Evolutionary conservation across 768 basidiomycete genomes (phyloP).

Genomic region (Termitomyces titanicus): DNA sequence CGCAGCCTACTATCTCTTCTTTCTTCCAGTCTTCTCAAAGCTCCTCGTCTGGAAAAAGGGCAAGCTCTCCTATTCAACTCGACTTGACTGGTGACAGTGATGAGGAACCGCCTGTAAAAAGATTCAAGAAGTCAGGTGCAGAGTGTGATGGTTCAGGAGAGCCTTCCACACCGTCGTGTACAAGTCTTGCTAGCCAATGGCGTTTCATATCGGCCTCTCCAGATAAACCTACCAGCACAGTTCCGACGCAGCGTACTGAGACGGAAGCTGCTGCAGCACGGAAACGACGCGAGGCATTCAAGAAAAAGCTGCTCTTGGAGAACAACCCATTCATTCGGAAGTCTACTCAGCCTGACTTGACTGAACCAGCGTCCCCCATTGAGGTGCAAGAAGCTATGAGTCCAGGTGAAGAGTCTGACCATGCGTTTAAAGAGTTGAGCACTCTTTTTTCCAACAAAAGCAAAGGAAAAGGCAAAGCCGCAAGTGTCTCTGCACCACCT

Average conservation of each 20-base stretch:
- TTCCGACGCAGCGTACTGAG: conserved; percentile 9
- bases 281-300: conserved; percentile 39
- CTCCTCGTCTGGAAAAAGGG: conserved; percentile 6
- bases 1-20: conserved; percentile 37
- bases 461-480: conserved; percentile 30
- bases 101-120: conserved; percentile 27
- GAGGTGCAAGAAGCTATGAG: conserved; percentile 23
- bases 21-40: conserved; percentile 29
- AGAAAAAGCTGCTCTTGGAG: conserved; percentile 46
- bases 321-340: conserved; percentile 34
- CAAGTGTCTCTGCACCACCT: conserved; percentile 17
- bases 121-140: conserved; percentile 18
- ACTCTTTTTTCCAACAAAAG: conserved; percentile 41
- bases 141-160: neutral
- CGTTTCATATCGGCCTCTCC: conserved; percentile 37
- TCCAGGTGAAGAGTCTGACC: conserved; percentile 41
- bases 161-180: neutral
- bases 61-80: conserved; percentile 21
- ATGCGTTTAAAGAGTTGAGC: conserved; percentile 43
- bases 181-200: conserved; percentile 33
- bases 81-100: conserved; percentile 51
- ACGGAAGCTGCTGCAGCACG: conserved; percentile 21
- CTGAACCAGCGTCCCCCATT: conserved; percentile 13
- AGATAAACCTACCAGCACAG: conserved; percentile 14
- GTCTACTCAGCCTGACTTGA: conserved; percentile 11